A percentile compares a stretch with the other conserved stretches of the same genome.
These are phyloP conservation scores for Tranzscheliella williamsii DNA, from an alignment of 1,284 basidiomycete genomes.

Conservation along the genomic window DNA sequence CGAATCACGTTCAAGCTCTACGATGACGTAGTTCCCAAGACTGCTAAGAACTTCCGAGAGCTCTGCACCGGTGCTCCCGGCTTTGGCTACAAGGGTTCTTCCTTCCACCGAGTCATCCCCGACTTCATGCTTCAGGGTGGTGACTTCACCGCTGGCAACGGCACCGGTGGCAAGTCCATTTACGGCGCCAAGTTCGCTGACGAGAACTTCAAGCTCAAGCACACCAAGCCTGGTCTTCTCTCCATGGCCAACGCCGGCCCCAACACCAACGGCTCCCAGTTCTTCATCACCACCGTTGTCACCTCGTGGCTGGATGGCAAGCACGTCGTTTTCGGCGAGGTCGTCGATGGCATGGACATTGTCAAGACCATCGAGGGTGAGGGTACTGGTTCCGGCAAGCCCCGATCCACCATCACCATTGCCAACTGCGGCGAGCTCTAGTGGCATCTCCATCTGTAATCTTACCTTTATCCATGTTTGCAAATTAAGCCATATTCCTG, in stretches of 20 bases:
- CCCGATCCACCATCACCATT: conserved; percentile 54
- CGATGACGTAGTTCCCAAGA: conserved; percentile 58
- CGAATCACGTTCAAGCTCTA: conserved; percentile 57
- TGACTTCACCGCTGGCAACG: conserved; percentile 60
- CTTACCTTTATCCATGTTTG: too few relatives aligned
- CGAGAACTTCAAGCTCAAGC: conserved; percentile 55
- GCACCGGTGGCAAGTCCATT: conserved; percentile 60
- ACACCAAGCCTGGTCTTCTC: conserved; percentile 53
- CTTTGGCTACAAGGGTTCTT: conserved; percentile 73
- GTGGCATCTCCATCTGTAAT: too few relatives aligned
- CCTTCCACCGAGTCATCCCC: conserved; percentile 69
- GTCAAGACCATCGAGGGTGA: conserved; percentile 57
- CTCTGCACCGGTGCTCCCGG: conserved; percentile 67
- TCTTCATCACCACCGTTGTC: conserved; percentile 59
- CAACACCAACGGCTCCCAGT: conserved; percentile 63
- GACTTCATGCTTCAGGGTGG: conserved; percentile 66
- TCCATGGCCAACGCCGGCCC: conserved; percentile 61
- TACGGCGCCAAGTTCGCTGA: conserved; percentile 54
- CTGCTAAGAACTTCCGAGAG: conserved; percentile 56
- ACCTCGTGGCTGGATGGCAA: conserved; percentile 80
- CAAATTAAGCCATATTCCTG: too few relatives aligned
- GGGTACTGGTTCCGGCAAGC: conserved; percentile 52
- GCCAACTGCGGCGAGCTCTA: conserved; percentile 56
- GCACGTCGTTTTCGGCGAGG: conserved; percentile 89
- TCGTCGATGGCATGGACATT: conserved; percentile 63